These are phyloP conservation scores for Tetrapisispora fleetii DNA, from an alignment of 805 yeast genomes.

Conservation along the genomic window DNA sequence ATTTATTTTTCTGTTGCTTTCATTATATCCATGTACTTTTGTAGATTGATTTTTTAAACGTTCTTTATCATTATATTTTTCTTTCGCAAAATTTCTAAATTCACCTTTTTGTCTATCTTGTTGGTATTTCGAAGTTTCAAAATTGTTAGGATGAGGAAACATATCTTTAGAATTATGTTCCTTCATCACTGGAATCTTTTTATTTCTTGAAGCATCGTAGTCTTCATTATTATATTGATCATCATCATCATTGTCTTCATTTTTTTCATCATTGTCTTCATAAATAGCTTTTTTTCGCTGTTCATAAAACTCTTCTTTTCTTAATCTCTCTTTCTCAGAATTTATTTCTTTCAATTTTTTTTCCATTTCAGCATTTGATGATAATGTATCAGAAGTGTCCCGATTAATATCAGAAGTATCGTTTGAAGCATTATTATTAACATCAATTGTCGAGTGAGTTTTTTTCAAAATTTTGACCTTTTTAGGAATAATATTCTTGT, in stretches of 20 bases:
- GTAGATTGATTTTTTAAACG: not conserved
- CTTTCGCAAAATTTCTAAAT: slow-evolving; percentile 3
- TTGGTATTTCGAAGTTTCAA: slow-evolving; percentile 18
- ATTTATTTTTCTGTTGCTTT: not conserved
- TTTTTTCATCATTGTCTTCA: slow-evolving; percentile 18
- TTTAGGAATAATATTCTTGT: not conserved
- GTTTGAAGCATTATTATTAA: not conserved
- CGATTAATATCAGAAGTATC: too few species aligned
- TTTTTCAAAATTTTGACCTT: not conserved
- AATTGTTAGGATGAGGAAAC: slow-evolving; percentile 20
- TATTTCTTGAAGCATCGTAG: not conserved
- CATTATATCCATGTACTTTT: not conserved
- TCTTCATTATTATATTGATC: slow-evolving; percentile 11
- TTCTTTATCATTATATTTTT: not conserved
- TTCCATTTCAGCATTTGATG: not conserved
- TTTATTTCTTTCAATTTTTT: slow-evolving; percentile 1
- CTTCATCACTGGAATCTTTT: not conserved
- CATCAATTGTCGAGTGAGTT: not conserved
- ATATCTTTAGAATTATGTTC: slow-evolving; percentile 7
- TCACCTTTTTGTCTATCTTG: slow-evolving; percentile 8
- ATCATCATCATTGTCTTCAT: too few species aligned
- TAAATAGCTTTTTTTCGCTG: slow-evolving; percentile 33
- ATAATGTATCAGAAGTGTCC: not conserved
- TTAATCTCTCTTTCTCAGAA: slow-evolving; percentile 30
- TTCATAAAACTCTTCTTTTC: slow-evolving; percentile 37